A percentile compares a stretch with the other conserved stretches of the same genome.
phyloP scores from a whole-genome alignment of 768 basidiomycete genomes.

The Pulveroboletus ravenelii region DNA sequence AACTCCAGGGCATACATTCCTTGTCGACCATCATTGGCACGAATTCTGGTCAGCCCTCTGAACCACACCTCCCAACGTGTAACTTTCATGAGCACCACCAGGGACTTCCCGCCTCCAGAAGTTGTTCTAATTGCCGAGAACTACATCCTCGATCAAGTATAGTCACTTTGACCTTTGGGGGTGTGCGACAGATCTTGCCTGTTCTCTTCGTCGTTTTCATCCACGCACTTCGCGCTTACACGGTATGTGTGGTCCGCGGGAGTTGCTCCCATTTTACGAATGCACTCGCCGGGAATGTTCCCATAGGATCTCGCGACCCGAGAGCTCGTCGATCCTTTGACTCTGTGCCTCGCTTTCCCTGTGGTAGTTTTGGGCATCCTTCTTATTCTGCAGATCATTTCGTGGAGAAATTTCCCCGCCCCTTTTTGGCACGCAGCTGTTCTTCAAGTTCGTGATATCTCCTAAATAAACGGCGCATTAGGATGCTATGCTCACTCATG shows the following conservation, averaged over 20 bases:
- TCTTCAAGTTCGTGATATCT: slow-evolving; percentile 31
- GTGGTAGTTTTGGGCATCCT: slow-evolving; percentile 19
- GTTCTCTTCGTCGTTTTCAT: slow-evolving; percentile 14
- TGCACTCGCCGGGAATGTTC: slow-evolving; percentile 1
- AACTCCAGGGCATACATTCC: neutral
- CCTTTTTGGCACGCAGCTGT: slow-evolving; percentile 29
- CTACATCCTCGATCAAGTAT: neutral
- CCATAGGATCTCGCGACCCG: slow-evolving; percentile 18
- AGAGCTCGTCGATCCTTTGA: slow-evolving; percentile 17
- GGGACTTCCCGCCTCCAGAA: slow-evolving; percentile 2
- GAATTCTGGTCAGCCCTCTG: neutral
- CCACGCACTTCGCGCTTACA: slow-evolving; percentile 12
- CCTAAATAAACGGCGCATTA: neutral
- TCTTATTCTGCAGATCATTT: slow-evolving; percentile 13
- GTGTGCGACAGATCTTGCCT: slow-evolving; percentile 10
- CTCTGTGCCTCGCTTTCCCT: slow-evolving; percentile 24
- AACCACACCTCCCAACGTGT: slow-evolving; percentile 6
- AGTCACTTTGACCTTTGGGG: slow-evolving; percentile 2
- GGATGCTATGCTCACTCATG: slow-evolving; percentile 1
- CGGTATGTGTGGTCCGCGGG: slow-evolving; percentile 14
- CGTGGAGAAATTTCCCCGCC: slow-evolving; percentile 17
- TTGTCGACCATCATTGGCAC: neutral
- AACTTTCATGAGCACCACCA: slow-evolving; percentile 7
- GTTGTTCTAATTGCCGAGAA: neutral
- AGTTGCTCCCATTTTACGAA: neutral